Evolutionary conservation across 805 yeast genomes (phyloP), one percentile per base, ranked within the genome.

Genomic region (Spathaspora passalidarum): DNA sequence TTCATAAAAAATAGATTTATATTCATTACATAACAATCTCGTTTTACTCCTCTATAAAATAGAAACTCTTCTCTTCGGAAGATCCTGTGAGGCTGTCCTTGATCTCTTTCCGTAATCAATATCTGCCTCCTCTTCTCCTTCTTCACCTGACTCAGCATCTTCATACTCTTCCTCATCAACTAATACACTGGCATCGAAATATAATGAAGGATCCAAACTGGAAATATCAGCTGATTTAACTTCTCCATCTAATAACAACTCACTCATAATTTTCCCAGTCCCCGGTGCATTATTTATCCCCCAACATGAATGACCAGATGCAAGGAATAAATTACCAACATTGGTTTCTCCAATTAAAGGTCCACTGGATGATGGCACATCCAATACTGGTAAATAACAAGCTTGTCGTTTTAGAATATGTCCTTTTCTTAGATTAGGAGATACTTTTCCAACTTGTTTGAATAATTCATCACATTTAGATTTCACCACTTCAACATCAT

Each of bases 201-300:
- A 90, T 44, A 86, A 68, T 40, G 86, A 77, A 14, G 99, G 99
- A 61, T 89, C 95, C 44, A 94, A 74, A 4, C 91, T 86, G 25
- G 84, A 75, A 22, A 91, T 80, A 60, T 86, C 88, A 20, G 96
- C 94, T 48, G 88, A 79, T 32, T 66, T 73, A 7, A 86, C 85
- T 52, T 79, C 81, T 10, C 97, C 98, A 42, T 92, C 97, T 38
- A 92, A 64, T 39, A 92, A 64, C 45, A 92, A 58, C 66, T 92
- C 98, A 52, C 96, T 82, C 83, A 92, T 78, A 32, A 94, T 76
- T 59, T 88, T 82, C n/a, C 99, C 99, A 0, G 97, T 91, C 3
- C 87, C 97, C 1, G 97, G 97, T 0, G 97, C 97, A 65, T 94
- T 92, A 68, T 92, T 94, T 51, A 92, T 94, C 18, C 99, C 99